A percentile compares a stretch with the other conserved stretches of the same genome.
Evolutionary conservation across 345 rosid genomes (phyloP).

Genomic region (Abelmoschus esculentus): DNA sequence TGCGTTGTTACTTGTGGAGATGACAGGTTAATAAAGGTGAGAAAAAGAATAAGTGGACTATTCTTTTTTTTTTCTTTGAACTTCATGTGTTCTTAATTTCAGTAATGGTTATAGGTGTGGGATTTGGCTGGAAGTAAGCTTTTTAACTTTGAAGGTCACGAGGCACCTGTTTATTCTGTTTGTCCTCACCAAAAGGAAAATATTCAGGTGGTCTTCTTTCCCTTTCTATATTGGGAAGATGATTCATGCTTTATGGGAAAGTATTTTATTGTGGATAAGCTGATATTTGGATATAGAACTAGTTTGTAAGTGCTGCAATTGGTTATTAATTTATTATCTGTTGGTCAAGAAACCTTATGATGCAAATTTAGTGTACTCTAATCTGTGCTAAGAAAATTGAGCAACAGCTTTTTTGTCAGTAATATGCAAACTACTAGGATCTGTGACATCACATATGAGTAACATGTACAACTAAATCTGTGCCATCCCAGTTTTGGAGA

Average conservation of each 20-base stretch:
- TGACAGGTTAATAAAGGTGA: conserved; percentile 79
- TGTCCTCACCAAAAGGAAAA: conserved; percentile 88
- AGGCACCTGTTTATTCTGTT: conserved; percentile 74
- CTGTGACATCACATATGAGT: background rate
- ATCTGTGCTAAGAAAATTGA: background rate
- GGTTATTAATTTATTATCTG: background rate
- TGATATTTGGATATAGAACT: background rate
- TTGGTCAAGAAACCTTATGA: background rate
- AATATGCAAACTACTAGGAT: background rate
- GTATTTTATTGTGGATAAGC: background rate
- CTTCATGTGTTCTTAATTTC: background rate
- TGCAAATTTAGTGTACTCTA: background rate
- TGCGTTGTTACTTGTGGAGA: conserved; percentile 90
- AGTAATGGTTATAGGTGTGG: conserved; percentile 59
- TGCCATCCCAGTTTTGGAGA: background rate
- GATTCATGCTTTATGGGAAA: background rate
- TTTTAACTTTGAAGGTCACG: conserved; percentile 78
- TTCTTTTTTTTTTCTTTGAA: background rate
- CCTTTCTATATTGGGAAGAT: background rate
- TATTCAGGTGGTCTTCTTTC: conserved; percentile 48
- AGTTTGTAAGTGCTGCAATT: background rate
- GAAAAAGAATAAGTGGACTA: background rate
- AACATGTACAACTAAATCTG: background rate
- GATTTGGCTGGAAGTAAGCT: conserved; percentile 53
- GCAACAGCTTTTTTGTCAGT: background rate